Evolutionary conservation across 2,329 filamentous ascomycete genomes (phyloP).

Genomic region (Fonsecaea multimorphosa): DNA sequence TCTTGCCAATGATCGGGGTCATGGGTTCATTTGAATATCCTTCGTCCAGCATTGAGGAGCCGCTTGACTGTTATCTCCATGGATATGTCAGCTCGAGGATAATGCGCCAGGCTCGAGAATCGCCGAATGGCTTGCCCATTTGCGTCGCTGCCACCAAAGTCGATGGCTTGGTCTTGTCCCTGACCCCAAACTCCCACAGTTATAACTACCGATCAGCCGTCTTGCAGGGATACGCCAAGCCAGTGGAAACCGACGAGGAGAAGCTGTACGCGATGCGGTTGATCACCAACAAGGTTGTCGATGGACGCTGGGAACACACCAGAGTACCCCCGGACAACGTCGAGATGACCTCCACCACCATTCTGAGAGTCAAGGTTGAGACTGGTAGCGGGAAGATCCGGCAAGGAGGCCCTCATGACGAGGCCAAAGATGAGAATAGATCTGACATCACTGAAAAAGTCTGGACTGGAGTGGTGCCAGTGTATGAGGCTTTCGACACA

Average conservation of each 20-base stretch:
- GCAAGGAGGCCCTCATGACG: constrained; percentile 67
- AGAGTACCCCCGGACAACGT: constrained; percentile 72
- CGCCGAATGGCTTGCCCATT: constrained; percentile 67
- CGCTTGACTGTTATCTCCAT: constrained; percentile 79
- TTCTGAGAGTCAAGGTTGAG: constrained; percentile 71
- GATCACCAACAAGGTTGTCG: constrained; percentile 76
- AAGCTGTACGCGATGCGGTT: constrained; percentile 78
- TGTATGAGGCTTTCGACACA: constrained; percentile 68
- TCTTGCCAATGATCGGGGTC: constrained; percentile 84
- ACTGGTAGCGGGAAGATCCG: constrained; percentile 79
- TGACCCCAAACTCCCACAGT: constrained; percentile 80
- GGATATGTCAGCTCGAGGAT: constrained; percentile 82
- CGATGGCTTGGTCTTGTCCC: constrained; percentile 78
- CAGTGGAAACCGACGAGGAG: constrained; percentile 72
- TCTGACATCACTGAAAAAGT: constrained; percentile 57
- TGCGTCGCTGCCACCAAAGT: constrained; percentile 75
- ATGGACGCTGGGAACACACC: constrained; percentile 70
- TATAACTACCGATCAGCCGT: constrained; percentile 86
- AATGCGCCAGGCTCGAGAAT: constrained; percentile 66
- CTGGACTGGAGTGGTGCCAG: constrained; percentile 69
- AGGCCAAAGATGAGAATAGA: constrained; percentile 60
- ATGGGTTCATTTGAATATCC: constrained; percentile 74
- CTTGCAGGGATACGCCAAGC: constrained; percentile 73
- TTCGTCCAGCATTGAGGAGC: constrained; percentile 65
- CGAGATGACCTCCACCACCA: constrained; percentile 76